A percentile compares a stretch with the other conserved stretches of the same genome.
phyloP scores from a whole-genome alignment of 2,329 filamentous ascomycete species.

The Albifimbria verrucaria region DNA sequence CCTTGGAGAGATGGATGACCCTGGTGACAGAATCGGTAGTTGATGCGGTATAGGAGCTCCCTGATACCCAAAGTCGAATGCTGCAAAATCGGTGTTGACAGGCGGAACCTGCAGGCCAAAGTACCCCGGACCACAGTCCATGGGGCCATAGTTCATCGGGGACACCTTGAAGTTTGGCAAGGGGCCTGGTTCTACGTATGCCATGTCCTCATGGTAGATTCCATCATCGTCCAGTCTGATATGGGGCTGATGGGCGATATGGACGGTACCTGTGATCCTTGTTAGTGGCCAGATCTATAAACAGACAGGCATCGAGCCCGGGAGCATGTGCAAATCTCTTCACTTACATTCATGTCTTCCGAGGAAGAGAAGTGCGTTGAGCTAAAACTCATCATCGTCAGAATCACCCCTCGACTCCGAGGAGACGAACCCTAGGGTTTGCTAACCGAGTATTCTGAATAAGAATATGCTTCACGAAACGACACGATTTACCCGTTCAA shows the following conservation, averaged over 20 bases:
- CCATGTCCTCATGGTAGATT: conserved; percentile 18
- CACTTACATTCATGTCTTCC: conserved; percentile 1
- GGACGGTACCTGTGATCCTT: conserved; percentile 10
- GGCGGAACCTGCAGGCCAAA: conserved; percentile 4
- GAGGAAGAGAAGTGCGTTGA: not conserved
- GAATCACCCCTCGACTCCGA: not conserved
- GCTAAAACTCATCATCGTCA: not conserved
- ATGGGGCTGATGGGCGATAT: conserved; percentile 19
- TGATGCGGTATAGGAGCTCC: not conserved
- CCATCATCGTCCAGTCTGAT: conserved; percentile 21
- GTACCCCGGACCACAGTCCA: conserved; percentile 13
- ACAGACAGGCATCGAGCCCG: too few relatives aligned
- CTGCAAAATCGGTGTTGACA: not conserved
- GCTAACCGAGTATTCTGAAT: not conserved
- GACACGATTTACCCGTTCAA: not conserved
- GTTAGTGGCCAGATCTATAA: too few relatives aligned
- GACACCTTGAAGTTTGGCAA: conserved; percentile 17
- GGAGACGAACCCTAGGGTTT: not conserved
- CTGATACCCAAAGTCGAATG: not conserved
- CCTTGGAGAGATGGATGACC: not conserved
- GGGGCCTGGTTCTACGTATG: conserved; percentile 16
- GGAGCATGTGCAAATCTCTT: not conserved
- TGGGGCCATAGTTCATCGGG: conserved; percentile 12
- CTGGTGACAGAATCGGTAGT: not conserved
- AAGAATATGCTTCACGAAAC: not conserved